These are phyloP conservation scores for Crassisporium funariophilum DNA, from an alignment of 768 basidiomycete genomes.

Conservation along the genomic window DNA sequence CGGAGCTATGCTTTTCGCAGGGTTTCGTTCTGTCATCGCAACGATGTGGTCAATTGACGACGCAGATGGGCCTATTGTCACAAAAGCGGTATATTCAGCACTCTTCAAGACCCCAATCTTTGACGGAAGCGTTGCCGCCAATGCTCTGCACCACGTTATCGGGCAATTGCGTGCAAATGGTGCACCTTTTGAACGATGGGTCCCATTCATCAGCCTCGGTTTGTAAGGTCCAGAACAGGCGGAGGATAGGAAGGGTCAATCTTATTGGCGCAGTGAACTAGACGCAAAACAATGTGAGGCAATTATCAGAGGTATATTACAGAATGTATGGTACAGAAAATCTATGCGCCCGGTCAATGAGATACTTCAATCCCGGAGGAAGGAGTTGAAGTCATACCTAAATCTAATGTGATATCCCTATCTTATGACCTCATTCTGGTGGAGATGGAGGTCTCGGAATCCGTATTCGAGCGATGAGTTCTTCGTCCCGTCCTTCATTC, in stretches of 20 bases:
- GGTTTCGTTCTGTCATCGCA: slow-evolving; percentile 29
- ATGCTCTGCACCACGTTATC: not conserved
- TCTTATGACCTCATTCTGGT: too few relatives aligned
- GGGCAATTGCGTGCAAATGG: not conserved
- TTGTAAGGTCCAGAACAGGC: too few relatives aligned
- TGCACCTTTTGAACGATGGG: not conserved
- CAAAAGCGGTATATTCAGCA: slow-evolving; percentile 30
- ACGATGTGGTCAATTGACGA: slow-evolving; percentile 45
- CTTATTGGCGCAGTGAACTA: too few relatives aligned
- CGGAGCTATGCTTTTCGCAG: slow-evolving; percentile 36
- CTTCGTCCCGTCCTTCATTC: slow-evolving; percentile 45
- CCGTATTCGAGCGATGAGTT: slow-evolving; percentile 29
- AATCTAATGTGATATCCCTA: too few relatives aligned
- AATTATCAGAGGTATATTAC: too few relatives aligned
- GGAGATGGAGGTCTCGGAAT: slow-evolving; percentile 15
- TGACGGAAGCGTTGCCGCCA: not conserved
- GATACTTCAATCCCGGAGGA: too few relatives aligned
- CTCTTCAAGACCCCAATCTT: not conserved
- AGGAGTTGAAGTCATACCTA: too few relatives aligned
- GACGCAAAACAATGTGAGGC: too few relatives aligned
- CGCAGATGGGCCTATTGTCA: slow-evolving; percentile 30
- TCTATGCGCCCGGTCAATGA: too few relatives aligned
- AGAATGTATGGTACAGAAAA: too few relatives aligned
- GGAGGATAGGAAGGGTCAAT: too few relatives aligned
- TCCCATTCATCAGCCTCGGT: not conserved